Conservation (phyloP, 371 early-diverging fungal species). For the Zancudomyces culisetae region DNA sequence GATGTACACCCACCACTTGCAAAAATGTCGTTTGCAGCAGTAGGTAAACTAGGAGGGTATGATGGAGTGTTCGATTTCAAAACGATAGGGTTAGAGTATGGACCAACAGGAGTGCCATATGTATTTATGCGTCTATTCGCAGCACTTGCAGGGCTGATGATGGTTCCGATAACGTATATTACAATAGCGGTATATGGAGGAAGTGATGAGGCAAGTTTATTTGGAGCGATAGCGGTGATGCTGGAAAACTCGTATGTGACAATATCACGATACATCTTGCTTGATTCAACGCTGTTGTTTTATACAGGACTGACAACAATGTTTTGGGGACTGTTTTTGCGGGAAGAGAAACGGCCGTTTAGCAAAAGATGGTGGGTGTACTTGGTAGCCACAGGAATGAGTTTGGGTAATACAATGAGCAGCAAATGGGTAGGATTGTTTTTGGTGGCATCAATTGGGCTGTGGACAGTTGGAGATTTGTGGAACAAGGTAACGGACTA, state of each 20-base stretch:
- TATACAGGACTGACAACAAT: slow-evolving; percentile 51
- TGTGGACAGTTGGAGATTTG: slow-evolving; percentile 57
- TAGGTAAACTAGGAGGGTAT: slow-evolving; percentile 56
- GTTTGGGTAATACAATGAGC: slow-evolving; percentile 39
- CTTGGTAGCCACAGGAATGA: slow-evolving; percentile 41
- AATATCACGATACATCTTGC: slow-evolving; percentile 61
- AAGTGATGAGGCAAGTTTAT: slow-evolving; percentile 39
- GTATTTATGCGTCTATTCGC: slow-evolving; percentile 59
- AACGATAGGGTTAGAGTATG: slow-evolving; percentile 55
- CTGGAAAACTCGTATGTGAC: slow-evolving; percentile 61
- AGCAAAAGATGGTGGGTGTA: slow-evolving; percentile 41
- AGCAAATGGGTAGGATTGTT: slow-evolving; percentile 87
- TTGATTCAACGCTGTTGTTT: slow-evolving; percentile 66
- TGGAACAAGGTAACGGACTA: slow-evolving; percentile 60
- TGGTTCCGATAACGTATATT: slow-evolving; percentile 63
- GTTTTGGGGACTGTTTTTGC: slow-evolving; percentile 58
- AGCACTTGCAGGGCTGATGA: slow-evolving; percentile 45
- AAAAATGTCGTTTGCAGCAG: slow-evolving; percentile 71
- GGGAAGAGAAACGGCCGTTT: slow-evolving; percentile 35
- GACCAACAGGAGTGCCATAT: slow-evolving; percentile 54
- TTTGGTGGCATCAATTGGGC: slow-evolving; percentile 56
- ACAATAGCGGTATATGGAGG: slow-evolving; percentile 58
- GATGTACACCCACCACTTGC: slow-evolving; percentile 97
- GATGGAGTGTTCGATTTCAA: slow-evolving; percentile 75
- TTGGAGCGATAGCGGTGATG: slow-evolving; percentile 31